Evolutionary conservation across 202 grass and related monocot genomes (phyloP).

Genomic region (Panicum hallii): DNA sequence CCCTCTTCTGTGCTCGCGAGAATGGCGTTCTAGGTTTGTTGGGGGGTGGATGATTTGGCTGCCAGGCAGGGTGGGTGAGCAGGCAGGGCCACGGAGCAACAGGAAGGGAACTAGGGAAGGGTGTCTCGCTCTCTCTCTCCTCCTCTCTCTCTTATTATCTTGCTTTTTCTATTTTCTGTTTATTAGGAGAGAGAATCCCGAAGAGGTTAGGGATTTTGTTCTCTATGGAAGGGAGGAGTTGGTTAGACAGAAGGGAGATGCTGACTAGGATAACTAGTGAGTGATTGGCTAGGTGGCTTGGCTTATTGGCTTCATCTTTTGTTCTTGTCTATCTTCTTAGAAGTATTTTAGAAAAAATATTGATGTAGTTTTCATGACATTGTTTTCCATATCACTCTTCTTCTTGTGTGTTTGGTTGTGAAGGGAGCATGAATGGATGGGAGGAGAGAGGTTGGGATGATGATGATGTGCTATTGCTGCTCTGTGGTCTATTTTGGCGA

Average conservation of each 20-base stretch:
- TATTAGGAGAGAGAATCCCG: conserved; percentile 49
- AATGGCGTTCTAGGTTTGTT: conserved; percentile 43
- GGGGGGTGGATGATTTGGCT: conserved; percentile 38
- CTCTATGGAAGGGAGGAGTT: conserved; percentile 27
- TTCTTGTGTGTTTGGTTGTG: background rate
- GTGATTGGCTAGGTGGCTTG: conserved; percentile 49
- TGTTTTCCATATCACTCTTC: background rate
- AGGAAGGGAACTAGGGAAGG: background rate
- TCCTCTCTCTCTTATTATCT: conserved; percentile 36
- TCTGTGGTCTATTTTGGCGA: background rate
- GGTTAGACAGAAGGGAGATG: conserved; percentile 20
- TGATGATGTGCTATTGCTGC: background rate
- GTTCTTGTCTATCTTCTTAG: conserved; percentile 11
- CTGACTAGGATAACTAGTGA: conserved; percentile 42
- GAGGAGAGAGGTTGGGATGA: background rate
- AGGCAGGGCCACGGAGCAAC: conserved; percentile 4
- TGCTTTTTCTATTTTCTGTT: background rate
- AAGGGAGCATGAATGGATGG: conserved; percentile 30
- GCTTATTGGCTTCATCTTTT: conserved; percentile 43
- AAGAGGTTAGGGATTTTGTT: conserved; percentile 52
- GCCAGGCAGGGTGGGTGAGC: background rate
- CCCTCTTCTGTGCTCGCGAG: conserved; percentile 37
- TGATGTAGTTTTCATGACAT: background rate
- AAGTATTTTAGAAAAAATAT: background rate
- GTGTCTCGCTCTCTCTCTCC: background rate